These are phyloP conservation scores for Thalassiosira exigua DNA, from an alignment of 352 stramenopile species.

Conservation along the genomic window DNA sequence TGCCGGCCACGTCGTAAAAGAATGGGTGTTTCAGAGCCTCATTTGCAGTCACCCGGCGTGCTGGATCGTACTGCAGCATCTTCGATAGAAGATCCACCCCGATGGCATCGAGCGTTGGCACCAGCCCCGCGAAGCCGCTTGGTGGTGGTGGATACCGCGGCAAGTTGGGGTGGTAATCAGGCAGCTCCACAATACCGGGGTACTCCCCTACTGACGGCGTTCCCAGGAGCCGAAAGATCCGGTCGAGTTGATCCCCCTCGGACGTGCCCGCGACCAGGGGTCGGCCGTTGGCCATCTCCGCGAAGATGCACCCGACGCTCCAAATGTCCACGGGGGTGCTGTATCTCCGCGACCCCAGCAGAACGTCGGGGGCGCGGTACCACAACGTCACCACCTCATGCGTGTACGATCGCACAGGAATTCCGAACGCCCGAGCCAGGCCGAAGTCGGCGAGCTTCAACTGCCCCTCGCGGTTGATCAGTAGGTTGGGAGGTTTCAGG, in stretches of 20 bases:
- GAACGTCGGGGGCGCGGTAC: conserved; percentile 98
- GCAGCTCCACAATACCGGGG: conserved; percentile 94
- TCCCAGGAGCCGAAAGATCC: conserved; percentile 97
- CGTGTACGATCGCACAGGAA: conserved; percentile 98
- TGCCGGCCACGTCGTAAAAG: conserved; percentile 90
- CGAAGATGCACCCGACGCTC: conserved; percentile 98
- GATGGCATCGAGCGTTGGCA: conserved; percentile 90
- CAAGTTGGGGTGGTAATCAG: conserved; percentile 95
- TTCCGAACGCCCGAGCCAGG: conserved; percentile 98
- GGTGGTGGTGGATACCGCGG: conserved; percentile 89
- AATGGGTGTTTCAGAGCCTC: conserved; percentile 96
- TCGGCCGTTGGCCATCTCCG: conserved; percentile 89
- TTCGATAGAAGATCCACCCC: conserved; percentile 93
- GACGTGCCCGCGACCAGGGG: conserved; percentile 97
- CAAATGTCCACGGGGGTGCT: conserved; percentile 99
- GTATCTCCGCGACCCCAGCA: conserved; percentile 98
- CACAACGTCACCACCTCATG: conserved; percentile 99
- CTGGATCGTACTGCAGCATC: conserved; percentile 94
- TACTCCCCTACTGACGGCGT: conserved; percentile 94
- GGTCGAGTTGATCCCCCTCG: conserved; percentile 94
- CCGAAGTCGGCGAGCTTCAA: conserved; percentile 99
- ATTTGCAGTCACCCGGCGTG: conserved; percentile 92
- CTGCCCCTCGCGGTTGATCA: conserved; percentile 83
- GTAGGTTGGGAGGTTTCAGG: conserved; percentile 94
- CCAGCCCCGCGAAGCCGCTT: conserved; percentile 89